These are phyloP conservation scores for Chlamydomonas sphaeroides DNA, from an alignment of 139 green algal species.

Conservation along the genomic window DNA sequence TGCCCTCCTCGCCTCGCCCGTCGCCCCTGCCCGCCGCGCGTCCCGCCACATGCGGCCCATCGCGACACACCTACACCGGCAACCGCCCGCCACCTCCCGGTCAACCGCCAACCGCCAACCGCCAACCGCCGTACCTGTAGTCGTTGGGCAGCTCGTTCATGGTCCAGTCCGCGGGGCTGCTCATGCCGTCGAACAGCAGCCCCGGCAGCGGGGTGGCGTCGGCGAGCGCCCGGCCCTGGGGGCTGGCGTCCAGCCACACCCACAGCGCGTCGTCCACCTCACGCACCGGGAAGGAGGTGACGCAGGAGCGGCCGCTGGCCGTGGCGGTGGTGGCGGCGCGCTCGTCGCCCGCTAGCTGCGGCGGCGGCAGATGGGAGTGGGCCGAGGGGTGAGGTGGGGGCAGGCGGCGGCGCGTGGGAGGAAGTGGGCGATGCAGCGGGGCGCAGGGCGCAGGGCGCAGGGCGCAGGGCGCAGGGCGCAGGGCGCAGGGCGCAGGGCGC, in stretches of 20 bases:
- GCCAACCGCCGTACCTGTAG: slow-evolving; percentile 24
- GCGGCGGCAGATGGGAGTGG: too few relatives aligned
- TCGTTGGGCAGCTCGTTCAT: slow-evolving; percentile 37
- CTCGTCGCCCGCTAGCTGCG: slow-evolving; percentile 41
- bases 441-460: too few relatives aligned
- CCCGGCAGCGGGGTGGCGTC: neutral
- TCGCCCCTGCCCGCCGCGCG: too few relatives aligned
- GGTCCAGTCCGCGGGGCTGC: neutral
- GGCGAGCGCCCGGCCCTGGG: neutral
- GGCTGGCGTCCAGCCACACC: slow-evolving; percentile 45
- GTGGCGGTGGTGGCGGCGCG: slow-evolving; percentile 19
- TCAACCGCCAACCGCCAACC: too few relatives aligned
- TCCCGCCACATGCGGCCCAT: too few relatives aligned
- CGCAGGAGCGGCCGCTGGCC: slow-evolving; percentile 28
- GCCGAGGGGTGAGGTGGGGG: too few relatives aligned
- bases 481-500: too few relatives aligned
- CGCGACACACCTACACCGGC: too few relatives aligned
- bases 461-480: neutral
- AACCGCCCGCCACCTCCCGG: too few relatives aligned
- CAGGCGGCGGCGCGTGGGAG: too few relatives aligned
- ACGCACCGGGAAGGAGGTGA: slow-evolving; percentile 40
- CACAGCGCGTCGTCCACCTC: slow-evolving; percentile 38
- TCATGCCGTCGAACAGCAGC: neutral
- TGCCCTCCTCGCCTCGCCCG: too few relatives aligned
- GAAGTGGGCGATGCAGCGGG: neutral